phyloP scores from a whole-genome alignment of 2,329 filamentous ascomycete genomes.

The Coleophoma cylindrospora region DNA sequence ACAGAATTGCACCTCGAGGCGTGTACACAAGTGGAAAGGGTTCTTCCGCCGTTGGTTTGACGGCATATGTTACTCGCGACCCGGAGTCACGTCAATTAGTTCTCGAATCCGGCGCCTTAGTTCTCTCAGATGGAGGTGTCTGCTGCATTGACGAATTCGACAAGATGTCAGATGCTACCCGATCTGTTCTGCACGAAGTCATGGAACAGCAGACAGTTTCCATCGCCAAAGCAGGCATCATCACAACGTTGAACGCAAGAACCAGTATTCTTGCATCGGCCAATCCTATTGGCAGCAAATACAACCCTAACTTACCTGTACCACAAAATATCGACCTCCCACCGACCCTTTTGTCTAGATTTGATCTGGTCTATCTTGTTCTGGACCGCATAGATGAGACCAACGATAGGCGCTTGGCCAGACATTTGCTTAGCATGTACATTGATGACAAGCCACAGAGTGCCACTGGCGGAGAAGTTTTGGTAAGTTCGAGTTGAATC shows the following conservation, averaged over 20 bases:
- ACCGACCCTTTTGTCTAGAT: slow-evolving; percentile 89
- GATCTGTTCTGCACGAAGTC: slow-evolving; percentile 72
- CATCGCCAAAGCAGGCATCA: slow-evolving; percentile 74
- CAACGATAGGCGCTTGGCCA: slow-evolving; percentile 79
- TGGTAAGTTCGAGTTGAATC: slow-evolving; percentile 51
- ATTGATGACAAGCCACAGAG: slow-evolving; percentile 91
- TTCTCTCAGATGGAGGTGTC: slow-evolving; percentile 69
- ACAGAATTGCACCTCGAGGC: slow-evolving; percentile 92
- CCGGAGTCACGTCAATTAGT: slow-evolving; percentile 70
- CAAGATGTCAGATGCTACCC: slow-evolving; percentile 72
- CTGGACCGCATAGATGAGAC: slow-evolving; percentile 91
- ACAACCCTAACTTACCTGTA: slow-evolving; percentile 92
- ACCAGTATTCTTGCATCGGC: slow-evolving; percentile 95
- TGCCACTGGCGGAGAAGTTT: slow-evolving; percentile 69
- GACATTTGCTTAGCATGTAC: slow-evolving; percentile 94
- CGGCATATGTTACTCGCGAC: slow-evolving; percentile 72
- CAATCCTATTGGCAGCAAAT: slow-evolving; percentile 96
- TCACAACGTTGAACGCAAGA: slow-evolving; percentile 86
- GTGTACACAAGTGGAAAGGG: slow-evolving; percentile 75
- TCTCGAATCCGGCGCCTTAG: slow-evolving; percentile 68
- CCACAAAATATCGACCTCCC: slow-evolving; percentile 98
- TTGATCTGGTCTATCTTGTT: slow-evolving; percentile 95
- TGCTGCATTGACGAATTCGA: slow-evolving; percentile 79
- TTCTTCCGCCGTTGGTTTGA: slow-evolving; percentile 71
- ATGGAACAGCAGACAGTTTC: slow-evolving; percentile 80